These are phyloP conservation scores for Didymella glomerata DNA, from an alignment of 2,329 filamentous ascomycete genomes.

Conservation along the genomic window DNA sequence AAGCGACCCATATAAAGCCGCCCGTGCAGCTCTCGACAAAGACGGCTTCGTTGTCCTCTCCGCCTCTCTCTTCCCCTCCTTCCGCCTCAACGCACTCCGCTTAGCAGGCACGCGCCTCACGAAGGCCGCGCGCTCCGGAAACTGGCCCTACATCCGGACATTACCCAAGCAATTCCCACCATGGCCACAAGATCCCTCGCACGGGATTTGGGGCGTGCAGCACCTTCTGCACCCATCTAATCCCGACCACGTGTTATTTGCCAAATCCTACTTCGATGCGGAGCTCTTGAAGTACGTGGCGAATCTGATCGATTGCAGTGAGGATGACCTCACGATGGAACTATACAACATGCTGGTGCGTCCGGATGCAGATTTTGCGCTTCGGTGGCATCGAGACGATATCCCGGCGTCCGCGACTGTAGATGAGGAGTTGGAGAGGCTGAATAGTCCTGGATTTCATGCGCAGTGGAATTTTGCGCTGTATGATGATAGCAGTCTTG, in stretches of 20 bases:
- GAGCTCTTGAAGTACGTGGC: slow-evolving; percentile 69
- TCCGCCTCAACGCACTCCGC: slow-evolving; percentile 66
- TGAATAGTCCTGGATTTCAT: slow-evolving; percentile 71
- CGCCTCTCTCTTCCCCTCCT: slow-evolving; percentile 64
- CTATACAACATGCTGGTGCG: slow-evolving; percentile 85
- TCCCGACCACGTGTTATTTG: slow-evolving; percentile 68
- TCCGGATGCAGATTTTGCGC: slow-evolving; percentile 73
- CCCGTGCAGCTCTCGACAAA: slow-evolving; percentile 65
- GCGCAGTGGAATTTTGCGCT: slow-evolving; percentile 90
- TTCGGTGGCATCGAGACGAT: slow-evolving; percentile 88
- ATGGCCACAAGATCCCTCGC: slow-evolving; percentile 69
- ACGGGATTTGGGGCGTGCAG: slow-evolving; percentile 89
- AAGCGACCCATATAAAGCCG: slow-evolving; percentile 38
- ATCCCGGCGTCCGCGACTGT: slow-evolving; percentile 71
- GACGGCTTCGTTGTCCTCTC: slow-evolving; percentile 82
- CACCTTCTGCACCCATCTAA: slow-evolving; percentile 80
- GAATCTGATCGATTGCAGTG: slow-evolving; percentile 64
- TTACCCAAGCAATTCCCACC: slow-evolving; percentile 92
- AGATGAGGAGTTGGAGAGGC: slow-evolving; percentile 71
- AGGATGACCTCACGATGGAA: slow-evolving; percentile 79
- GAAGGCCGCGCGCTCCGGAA: slow-evolving; percentile 69
- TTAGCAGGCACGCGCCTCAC: slow-evolving; percentile 66
- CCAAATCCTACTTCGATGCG: slow-evolving; percentile 74
- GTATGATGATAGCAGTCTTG: slow-evolving; percentile 73
- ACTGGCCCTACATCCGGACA: slow-evolving; percentile 83